Evolutionary conservation across 805 yeast genomes (phyloP), one percentile per base, ranked within the genome.

Genomic region (Sugiyamaella qingdaonensis): DNA sequence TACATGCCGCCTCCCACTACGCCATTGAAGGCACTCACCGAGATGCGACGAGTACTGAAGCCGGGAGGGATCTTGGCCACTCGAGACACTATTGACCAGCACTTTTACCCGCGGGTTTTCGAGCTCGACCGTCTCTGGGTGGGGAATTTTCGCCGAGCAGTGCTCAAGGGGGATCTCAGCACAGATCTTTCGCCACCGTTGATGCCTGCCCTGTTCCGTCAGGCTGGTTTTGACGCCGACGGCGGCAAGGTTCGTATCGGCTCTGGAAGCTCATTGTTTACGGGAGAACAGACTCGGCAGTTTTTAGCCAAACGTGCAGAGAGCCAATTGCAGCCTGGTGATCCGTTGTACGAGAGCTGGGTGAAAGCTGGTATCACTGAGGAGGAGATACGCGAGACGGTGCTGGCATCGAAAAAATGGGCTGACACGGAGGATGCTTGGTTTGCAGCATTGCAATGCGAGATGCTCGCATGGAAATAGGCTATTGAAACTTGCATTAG

Each of bases 11-110:
- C 19, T 4, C 43, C 43, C 2, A 18, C 3, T 14, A 16, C 21
- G 21, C 24, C 43, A 16, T 10, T 37, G 21, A n/a, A 18, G 18
- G 43, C 43, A 18, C 43, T 37, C 7, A 18, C 11, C 19, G 43
- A 37, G 43, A 37, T 37, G 21, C 43, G 43, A 37, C 18, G 43
- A 14, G 43, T 37, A n/a, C 43, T 37, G 13, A 37, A 37, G 24
- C 43, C 43, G 11, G 43, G 43, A 10, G 43, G 43, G 4, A 18
- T 37, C 11, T 7, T 37, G 24, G 43, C 43, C 43, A 37, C 43
- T 5, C 8, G 43, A n/a, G 43, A 37, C 24, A 18, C 19, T 14
- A 18, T 18, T 4, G 24, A 13, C 4, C 43, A 37, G 18, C 43
- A 37, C 24, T 37, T 37, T 18, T 37, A 16, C 43, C 43, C 43